Evolutionary conservation across 2,329 filamentous ascomycete genomes (phyloP), one percentile per base, ranked within the genome.

Genomic region (Apiospora phragmitis): DNA sequence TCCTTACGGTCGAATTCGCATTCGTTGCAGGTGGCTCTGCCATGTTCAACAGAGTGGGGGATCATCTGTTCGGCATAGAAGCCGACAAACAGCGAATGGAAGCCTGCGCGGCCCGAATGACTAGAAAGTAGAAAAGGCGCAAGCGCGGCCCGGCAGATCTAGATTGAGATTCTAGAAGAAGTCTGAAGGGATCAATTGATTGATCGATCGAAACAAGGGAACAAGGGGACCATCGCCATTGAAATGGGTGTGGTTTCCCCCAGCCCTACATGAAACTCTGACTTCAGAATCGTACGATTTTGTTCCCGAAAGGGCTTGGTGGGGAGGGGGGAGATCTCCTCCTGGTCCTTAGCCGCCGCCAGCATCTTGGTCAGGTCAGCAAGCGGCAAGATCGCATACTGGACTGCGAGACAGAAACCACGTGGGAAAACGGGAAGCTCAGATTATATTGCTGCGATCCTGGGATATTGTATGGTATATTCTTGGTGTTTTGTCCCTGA

Each of bases 281-380:
- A 47, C 65, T 67, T 67, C 42, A 67, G 45, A 67, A 67, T 67
- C 65, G 65, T 67, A 67, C 65, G 65, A 67, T 67, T 21, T 67
- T 47, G 65, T 47, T 67, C 65, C 65, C 42, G 32, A 67, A 67
- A 43, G 65, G 65, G 65, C 35, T 45, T 35, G 65, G 62, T 4
- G 55, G 26, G 55, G 26, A 62, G 14, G 38, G 65, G 16, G 42
- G 32, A 47, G 45, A 47, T 43, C 26, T 47, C 65, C 42, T 7
- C 26, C 24, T 42, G 32, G 32, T 26, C 38, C 42, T 24, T n/a
- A 47, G 41, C 35, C 26, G 65, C 18, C 65, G 65, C 18, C 65
- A 47, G 42, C 42, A 47, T 67, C 45, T 47, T 18, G 47, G 47
- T 47, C 43, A 21, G 26, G 55, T 38, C 55, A 62, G 55, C 32